Evolutionary conservation across 176 grass and related monocot species (phyloP).

Genomic region (Juncus inflexus): DNA sequence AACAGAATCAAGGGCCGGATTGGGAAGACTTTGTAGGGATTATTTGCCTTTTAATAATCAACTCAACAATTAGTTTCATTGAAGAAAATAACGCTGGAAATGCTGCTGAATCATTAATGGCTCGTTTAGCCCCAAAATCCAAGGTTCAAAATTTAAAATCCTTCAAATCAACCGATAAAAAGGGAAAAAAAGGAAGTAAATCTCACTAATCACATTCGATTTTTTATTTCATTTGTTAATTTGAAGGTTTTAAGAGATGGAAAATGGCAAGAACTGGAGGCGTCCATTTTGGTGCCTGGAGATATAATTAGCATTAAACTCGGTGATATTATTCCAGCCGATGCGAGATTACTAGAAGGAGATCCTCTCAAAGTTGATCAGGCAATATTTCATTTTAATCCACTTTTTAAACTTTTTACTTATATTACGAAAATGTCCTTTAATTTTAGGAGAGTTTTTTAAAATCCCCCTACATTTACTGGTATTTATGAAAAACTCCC

Average conservation of each 20-base stretch:
- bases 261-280: constrained; percentile 71
- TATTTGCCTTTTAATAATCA: constrained; percentile 61
- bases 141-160: constrained; percentile 33
- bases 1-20: constrained; percentile 53
- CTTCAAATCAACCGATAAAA: not conserved
- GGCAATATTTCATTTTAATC: constrained; percentile 24
- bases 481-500: too few species aligned
- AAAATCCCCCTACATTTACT: not conserved
- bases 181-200: too few species aligned
- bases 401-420: not conserved
- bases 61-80: constrained; percentile 80
- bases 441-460: not conserved
- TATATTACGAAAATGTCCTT: not conserved
- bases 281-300: constrained; percentile 55
- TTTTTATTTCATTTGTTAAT: not conserved
- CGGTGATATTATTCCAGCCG: constrained; percentile 73
- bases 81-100: constrained; percentile 83
- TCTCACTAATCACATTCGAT: not conserved
- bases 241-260: constrained; percentile 59
- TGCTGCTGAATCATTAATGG: constrained; percentile 69
- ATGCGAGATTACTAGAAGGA: constrained; percentile 64
- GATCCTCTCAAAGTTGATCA: constrained; percentile 89
- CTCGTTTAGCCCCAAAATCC: constrained; percentile 51
- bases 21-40: constrained; percentile 86
- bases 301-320: constrained; percentile 77